Evolutionary conservation across 805 yeast species (phyloP), one percentile per base, ranked within the genome.

Genomic region (Ogataea nitratoaversa): DNA sequence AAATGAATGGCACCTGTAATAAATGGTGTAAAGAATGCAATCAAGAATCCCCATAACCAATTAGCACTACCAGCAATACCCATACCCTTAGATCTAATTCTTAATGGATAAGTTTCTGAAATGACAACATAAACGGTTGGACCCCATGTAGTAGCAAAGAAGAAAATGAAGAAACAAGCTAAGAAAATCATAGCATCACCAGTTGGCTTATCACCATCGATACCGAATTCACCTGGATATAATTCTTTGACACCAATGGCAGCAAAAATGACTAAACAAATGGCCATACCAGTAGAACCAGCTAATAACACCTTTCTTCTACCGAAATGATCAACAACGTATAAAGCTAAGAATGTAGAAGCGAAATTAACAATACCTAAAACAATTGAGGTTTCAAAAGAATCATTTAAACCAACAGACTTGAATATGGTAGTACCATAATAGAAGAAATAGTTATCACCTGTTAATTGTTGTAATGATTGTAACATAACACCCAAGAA

Each of bases 111-210:
- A 35, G 71, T 65, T 49, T 76, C 82, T 31, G 77, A 69, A 54
- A 66, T 55, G 50, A 71, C 67, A 37, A 72, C 84, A 83, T 85
- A 81, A 34, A 75, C 75, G 41, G 72, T 71, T 38, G 88, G 84
- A 60, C 89, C 88, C 88, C 89, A 84, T 16, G 87, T 71, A 8
- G 82, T 70, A 5, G 90, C 91, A 61, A 82, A 82, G 48, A 78
- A 78, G 30, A 82, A 79, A 48, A 84, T 84, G 59, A 79, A 84
- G 46, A 74, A 47, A 59, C 78, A 76, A 4, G 70, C 61, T 50
- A 74, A 72, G 17, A 78, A 78, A 53, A 78, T 70, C 53, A 74
- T 65, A 34, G 68, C 72, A 57, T 71, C 68, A 38, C 70, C 66
- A 8, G 73, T 68, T 17, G 70, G 65, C 36, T 70, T 59, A 41